phyloP scores from a whole-genome alignment of 1,284 basidiomycete species.

The Tylopilus orsonianus region DNA sequence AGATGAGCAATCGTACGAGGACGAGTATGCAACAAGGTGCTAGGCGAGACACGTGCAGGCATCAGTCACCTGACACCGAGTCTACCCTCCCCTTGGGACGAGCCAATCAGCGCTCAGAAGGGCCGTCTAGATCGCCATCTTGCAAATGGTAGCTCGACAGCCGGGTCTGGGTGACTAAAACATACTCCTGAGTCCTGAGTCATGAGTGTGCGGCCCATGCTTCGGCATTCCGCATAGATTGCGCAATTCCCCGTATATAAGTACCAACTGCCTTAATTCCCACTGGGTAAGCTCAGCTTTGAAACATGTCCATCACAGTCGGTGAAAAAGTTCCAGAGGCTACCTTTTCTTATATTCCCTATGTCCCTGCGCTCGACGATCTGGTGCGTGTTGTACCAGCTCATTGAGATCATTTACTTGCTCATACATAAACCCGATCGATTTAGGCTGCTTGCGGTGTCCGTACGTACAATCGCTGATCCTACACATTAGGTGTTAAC shows the following conservation, averaged over 20 bases:
- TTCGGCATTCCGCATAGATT: neutral
- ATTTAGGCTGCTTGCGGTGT: slow-evolving; percentile 56
- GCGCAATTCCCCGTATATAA: neutral
- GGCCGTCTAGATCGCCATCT: neutral
- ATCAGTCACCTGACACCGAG: too few species aligned
- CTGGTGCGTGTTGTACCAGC: slow-evolving; percentile 39
- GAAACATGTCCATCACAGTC: slow-evolving; percentile 35
- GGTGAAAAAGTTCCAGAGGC: slow-evolving; percentile 66
- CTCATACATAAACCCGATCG: slow-evolving; percentile 3
- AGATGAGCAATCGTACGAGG: too few species aligned
- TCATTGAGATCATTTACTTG: neutral
- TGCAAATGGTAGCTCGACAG: neutral
- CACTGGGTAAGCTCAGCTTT: neutral
- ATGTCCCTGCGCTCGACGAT: slow-evolving; percentile 63
- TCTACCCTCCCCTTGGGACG: too few species aligned
- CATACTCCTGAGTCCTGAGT: too few species aligned
- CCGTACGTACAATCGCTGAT: slow-evolving; percentile 44
- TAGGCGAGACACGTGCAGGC: too few species aligned
- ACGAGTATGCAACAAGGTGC: too few species aligned
- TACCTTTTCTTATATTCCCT: slow-evolving; percentile 66
- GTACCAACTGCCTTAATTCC: too few species aligned
- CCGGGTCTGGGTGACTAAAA: too few species aligned
- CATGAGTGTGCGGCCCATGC: neutral
- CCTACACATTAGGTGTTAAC: neutral
- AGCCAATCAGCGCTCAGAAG: too few species aligned